phyloP scores from a whole-genome alignment of 169 alveolate species.

The Plasmodium inui region DNA sequence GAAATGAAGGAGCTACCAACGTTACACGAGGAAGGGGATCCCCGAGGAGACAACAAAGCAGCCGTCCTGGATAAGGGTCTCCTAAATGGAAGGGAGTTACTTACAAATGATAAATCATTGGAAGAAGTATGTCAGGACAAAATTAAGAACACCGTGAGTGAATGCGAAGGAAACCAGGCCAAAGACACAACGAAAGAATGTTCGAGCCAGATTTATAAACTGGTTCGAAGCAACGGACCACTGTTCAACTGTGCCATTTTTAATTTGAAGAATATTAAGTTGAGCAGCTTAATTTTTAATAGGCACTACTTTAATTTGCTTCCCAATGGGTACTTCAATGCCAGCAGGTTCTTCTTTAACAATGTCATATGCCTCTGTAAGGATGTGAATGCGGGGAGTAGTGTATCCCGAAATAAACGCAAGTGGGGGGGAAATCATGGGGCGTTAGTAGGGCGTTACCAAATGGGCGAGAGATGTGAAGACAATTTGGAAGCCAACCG shows the following conservation, averaged over 20 bases:
- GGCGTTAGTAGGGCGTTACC: background rate
- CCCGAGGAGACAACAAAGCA: background rate
- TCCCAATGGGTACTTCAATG: slow-evolving; percentile 4
- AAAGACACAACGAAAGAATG: background rate
- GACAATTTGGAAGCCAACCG: background rate
- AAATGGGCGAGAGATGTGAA: background rate
- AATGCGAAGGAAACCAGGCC: background rate
- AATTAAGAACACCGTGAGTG: background rate
- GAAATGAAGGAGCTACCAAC: background rate
- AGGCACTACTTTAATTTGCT: background rate
- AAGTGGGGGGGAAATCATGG: background rate
- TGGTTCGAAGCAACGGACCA: background rate
- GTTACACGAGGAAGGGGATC: background rate
- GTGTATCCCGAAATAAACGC: background rate
- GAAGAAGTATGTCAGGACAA: background rate
- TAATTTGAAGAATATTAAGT: slow-evolving; percentile 23
- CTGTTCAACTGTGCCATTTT: slow-evolving; percentile 43
- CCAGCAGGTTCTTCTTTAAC: slow-evolving; percentile 54
- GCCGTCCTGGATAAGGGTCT: background rate
- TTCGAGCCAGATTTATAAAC: background rate
- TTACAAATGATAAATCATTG: background rate
- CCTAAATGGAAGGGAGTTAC: background rate
- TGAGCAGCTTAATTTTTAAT: slow-evolving; percentile 38
- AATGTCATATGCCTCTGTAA: slow-evolving; percentile 55
- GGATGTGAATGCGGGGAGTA: background rate